Base-by-base conservation (phyloP, 75 land plant species). In the Cunninghamia lanceolata region DNA sequence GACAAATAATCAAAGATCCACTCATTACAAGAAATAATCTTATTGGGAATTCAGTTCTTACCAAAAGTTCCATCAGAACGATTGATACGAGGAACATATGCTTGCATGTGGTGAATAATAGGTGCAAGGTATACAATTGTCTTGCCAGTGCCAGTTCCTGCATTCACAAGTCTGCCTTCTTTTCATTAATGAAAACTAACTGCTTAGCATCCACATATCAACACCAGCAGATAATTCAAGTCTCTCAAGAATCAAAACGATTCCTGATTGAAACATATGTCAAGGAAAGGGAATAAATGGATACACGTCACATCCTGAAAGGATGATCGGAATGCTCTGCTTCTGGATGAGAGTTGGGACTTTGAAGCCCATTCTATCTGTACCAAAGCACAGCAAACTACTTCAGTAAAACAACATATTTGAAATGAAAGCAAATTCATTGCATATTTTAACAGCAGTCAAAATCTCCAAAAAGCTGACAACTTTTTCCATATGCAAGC, bases 121-220 rank as follows among this genome's bases (percentile, higher is more conserved):
- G 99, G 99, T 47, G 97, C 98, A 68, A 98, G 90, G 84, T 98
- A 98, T 21, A 94, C 95, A 21, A 98, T 81, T 14, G 99, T 98
- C 89, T 98, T 98, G 34, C 99, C 99, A 32, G 99, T 95, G 9
- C 99, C 99, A 70, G 99, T 98, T 25, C 93, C 94, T 9, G 99
- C 98, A 95, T 98, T 98, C 75, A 98, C 97, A 68, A 98, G 94
- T 53, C 99, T 97, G 82, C 50, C 50, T 45, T 80, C 50, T 80
- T 80, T 43, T 43, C 82, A 80, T 80, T 45, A 80, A 80, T 38
- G 82, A 80, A 45, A 42, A 84, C 43, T 71, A n/a, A 28, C 82
- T n/a, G 82, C 50, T 45, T 32, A 45, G n/a, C 2, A 28, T 80
- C 13, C 82, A 43, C 13, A 43, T 19, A 43, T 80, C 30, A 80